Evolutionary conservation across 2,329 filamentous ascomycete species (phyloP).

Genomic region (Penicillium hordei): DNA sequence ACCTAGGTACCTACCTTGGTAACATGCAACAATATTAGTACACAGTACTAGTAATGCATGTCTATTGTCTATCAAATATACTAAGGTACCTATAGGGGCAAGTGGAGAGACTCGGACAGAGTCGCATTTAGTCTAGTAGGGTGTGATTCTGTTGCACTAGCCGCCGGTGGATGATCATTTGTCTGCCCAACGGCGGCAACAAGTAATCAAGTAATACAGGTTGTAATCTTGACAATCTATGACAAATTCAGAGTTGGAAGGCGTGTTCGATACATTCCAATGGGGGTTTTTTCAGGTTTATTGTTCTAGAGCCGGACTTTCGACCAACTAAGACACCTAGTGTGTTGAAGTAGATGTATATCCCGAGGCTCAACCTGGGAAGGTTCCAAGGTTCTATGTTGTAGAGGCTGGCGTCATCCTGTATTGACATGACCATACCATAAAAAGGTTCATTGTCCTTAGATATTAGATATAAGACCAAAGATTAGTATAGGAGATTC

Average conservation of each 20-base stretch:
- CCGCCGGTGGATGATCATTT: slow-evolving; percentile 5
- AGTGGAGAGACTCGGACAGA: slow-evolving; percentile 1
- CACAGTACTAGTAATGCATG: no score
- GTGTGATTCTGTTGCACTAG: slow-evolving; percentile 1
- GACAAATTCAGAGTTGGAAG: not conserved
- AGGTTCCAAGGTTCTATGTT: not conserved
- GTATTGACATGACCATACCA: slow-evolving; percentile 1
- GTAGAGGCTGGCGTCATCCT: not conserved
- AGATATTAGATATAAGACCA: not conserved
- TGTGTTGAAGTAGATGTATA: not conserved
- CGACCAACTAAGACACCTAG: not conserved
- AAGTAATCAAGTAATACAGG: not conserved
- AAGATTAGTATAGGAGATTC: not conserved
- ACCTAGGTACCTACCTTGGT: no score
- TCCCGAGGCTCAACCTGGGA: not conserved
- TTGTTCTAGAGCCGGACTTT: not conserved
- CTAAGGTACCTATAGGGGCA: not conserved
- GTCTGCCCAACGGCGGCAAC: slow-evolving; percentile 10
- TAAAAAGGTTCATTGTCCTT: not conserved
- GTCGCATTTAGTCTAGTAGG: slow-evolving; percentile 3
- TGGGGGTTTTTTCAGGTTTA: not conserved
- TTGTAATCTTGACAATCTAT: not conserved
- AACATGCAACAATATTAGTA: no score
- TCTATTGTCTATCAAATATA: not conserved
- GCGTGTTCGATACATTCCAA: not conserved